phyloP scores from a whole-genome alignment of 2,329 filamentous ascomycete genomes.

The Chaetoscypha palmicola region DNA sequence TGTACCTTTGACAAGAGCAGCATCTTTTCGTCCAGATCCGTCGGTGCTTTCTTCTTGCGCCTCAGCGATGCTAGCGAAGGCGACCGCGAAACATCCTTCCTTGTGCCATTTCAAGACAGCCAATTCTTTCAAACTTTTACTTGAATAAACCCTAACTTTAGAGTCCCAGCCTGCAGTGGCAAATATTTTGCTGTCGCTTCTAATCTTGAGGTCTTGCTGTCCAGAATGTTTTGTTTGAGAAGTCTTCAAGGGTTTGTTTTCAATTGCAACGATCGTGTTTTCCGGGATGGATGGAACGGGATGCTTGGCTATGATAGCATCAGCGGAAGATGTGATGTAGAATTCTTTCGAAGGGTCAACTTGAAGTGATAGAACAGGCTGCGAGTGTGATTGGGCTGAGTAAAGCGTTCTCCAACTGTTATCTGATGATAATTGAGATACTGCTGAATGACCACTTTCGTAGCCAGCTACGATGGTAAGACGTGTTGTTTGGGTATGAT shows the following conservation, averaged over 20 bases:
- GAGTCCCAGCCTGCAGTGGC: constrained; percentile 92
- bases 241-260: constrained; percentile 43
- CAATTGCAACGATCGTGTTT: constrained; percentile 4
- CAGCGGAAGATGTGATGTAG: constrained; percentile 77
- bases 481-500: constrained; percentile 34
- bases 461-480: constrained; percentile 70
- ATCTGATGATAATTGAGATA: constrained; percentile 38
- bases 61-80: constrained; percentile 50
- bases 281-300: constrained; percentile 43
- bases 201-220: constrained; percentile 72
- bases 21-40: constrained; percentile 4
- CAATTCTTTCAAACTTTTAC: constrained; percentile 74
- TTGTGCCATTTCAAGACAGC: constrained; percentile 94
- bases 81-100: constrained; percentile 75
- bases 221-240: constrained; percentile 81
- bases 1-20: constrained; percentile 10
- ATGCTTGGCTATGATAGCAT: constrained; percentile 72
- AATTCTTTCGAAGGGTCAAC: constrained; percentile 40
- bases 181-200: constrained; percentile 75
- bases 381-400: constrained; percentile 59
- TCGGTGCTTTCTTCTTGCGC: constrained; percentile 5
- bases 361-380: constrained; percentile 74
- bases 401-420: constrained; percentile 52
- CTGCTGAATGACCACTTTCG: constrained; percentile 72
- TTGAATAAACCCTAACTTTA: constrained; percentile 71